A percentile compares a stretch with the other conserved stretches of the same genome.
Conservation (phyloP, 1,284 basidiomycete genomes). For the Salmacisia buchloeana region DNA sequence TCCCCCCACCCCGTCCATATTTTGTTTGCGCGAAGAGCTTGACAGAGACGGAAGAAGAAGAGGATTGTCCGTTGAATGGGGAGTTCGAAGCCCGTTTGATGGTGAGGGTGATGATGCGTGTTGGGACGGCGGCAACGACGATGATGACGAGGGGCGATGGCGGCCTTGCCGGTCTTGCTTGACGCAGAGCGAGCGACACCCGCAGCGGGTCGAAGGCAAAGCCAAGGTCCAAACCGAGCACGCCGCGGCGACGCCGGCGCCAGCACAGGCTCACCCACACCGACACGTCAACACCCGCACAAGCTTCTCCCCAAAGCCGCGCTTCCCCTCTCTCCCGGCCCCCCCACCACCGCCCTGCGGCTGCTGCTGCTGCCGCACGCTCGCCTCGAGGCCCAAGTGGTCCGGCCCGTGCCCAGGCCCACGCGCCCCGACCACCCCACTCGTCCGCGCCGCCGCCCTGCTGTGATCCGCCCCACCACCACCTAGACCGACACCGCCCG, state of each 20-base stretch:
- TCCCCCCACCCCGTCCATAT: no score
- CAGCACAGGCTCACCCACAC: conserved; percentile 46
- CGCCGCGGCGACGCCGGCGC: not conserved
- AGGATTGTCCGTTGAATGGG: no score
- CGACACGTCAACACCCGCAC: conserved; percentile 50
- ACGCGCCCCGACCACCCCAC: conserved; percentile 24
- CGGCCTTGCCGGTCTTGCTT: no score
- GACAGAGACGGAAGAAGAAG: no score
- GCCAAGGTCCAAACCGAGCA: not conserved
- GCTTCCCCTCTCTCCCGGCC: conserved; percentile 32
- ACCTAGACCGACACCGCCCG: no score
- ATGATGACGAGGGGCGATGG: no score
- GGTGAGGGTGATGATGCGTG: no score
- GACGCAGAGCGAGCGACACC: not conserved
- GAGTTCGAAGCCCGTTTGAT: no score
- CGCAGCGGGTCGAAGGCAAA: not conserved
- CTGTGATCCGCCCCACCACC: no score
- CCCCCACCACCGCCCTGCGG: conserved; percentile 27
- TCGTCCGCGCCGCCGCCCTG: conserved; percentile 23
- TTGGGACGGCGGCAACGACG: no score
- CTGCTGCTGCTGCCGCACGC: conserved; percentile 11
- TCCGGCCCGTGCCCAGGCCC: conserved; percentile 24
- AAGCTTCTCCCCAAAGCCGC: conserved; percentile 47
- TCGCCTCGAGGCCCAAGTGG: conserved; percentile 14
- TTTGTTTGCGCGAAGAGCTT: no score